These are phyloP conservation scores for Eutrema japonicum DNA, from an alignment of 345 rosid species.

Conservation along the genomic window DNA sequence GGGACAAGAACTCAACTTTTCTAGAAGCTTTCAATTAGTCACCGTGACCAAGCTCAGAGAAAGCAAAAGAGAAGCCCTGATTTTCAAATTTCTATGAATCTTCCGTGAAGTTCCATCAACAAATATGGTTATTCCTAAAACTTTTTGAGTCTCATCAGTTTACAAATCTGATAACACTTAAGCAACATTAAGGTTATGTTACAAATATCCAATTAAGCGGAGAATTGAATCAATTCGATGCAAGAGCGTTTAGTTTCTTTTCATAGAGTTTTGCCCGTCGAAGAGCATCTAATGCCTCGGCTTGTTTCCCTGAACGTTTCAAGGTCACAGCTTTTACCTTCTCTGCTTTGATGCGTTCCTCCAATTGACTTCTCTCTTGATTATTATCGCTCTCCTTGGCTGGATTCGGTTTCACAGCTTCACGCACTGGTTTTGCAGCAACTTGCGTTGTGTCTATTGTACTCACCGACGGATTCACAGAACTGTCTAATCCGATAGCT, in stretches of 20 bases:
- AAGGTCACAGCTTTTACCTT: constrained; percentile 75
- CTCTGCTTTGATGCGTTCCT: constrained; percentile 79
- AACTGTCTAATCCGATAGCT: constrained; percentile 70
- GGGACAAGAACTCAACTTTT: no score
- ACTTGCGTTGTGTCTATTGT: constrained; percentile 36
- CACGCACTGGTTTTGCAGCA: constrained; percentile 30
- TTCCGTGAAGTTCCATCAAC: constrained; percentile 8
- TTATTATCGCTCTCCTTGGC: constrained; percentile 44
- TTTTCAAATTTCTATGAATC: background rate
- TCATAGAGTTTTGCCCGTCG: constrained; percentile 73
- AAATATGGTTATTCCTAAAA: background rate
- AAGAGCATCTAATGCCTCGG: constrained; percentile 87
- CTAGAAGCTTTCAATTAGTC: no score
- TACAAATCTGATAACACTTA: background rate
- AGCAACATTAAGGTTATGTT: constrained; percentile 16
- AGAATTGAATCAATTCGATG: constrained; percentile 36
- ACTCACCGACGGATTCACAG: constrained; percentile 33
- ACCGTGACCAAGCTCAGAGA: no score
- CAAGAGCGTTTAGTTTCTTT: constrained; percentile 65
- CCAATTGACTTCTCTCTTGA: constrained; percentile 62
- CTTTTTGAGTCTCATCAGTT: background rate
- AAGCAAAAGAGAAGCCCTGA: background rate
- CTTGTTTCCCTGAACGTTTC: constrained; percentile 90
- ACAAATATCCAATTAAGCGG: background rate
- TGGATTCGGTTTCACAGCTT: constrained; percentile 69